Evolutionary conservation across 495 filamentous ascomycete genomes (phyloP).

Genomic region (Penicillium desertorum): DNA sequence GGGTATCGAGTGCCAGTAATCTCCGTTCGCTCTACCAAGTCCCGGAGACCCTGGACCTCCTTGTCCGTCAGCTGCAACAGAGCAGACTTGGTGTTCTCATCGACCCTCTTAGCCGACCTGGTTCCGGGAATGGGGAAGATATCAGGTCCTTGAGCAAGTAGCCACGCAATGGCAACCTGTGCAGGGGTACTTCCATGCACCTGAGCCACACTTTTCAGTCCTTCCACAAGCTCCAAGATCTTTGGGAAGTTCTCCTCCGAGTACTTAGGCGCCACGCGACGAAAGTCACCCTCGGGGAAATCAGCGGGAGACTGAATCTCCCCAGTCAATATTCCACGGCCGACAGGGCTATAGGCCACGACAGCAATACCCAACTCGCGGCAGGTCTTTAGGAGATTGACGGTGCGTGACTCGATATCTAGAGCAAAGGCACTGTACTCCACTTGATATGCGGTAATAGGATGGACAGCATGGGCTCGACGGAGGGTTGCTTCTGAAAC

Average conservation of each 20-base stretch:
- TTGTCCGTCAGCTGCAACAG: conserved; percentile 47
- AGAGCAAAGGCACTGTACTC: conserved; percentile 62
- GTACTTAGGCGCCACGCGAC: conserved; percentile 45
- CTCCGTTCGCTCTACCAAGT: conserved; percentile 1
- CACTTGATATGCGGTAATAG: conserved; percentile 59
- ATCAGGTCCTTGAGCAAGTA: conserved; percentile 52
- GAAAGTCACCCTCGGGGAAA: conserved; percentile 46
- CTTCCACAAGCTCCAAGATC: conserved; percentile 45
- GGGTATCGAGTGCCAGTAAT: conserved; percentile 15
- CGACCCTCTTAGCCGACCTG: conserved; percentile 52
- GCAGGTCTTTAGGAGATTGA: conserved; percentile 51
- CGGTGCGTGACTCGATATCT: conserved; percentile 55
- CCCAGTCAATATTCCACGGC: conserved; percentile 58
- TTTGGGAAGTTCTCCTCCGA: conserved; percentile 48
- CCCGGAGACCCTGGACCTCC: conserved; percentile 51
- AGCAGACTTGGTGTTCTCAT: conserved; percentile 55
- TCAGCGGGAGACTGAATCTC: conserved; percentile 44
- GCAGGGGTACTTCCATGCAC: conserved; percentile 45
- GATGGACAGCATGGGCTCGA: conserved; percentile 60
- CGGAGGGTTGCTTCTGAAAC: conserved; percentile 55
- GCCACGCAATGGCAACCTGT: conserved; percentile 54
- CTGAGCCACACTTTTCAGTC: conserved; percentile 43
- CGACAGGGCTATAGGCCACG: conserved; percentile 63
- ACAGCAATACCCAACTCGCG: conserved; percentile 62
- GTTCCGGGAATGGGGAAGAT: conserved; percentile 61